phyloP scores from a whole-genome alignment of 768 basidiomycete genomes.

The Hydnum rufescens region DNA sequence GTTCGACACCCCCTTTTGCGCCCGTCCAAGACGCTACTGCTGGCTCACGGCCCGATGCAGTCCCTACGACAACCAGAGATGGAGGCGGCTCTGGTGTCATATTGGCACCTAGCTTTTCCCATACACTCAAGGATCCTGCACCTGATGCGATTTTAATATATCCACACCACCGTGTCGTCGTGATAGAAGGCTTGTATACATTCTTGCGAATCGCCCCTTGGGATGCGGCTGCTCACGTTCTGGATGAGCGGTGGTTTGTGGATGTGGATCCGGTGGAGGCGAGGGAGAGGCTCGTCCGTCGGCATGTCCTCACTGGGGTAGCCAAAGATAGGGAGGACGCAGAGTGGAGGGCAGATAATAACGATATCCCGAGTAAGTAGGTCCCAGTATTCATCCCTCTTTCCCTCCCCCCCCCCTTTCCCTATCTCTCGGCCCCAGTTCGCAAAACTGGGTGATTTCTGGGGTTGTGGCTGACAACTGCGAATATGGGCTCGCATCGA shows the following conservation, averaged over 20 bases:
- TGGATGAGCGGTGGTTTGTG: slow-evolving; percentile 70
- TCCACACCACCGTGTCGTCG: slow-evolving; percentile 50
- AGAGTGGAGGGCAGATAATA: slow-evolving; percentile 47
- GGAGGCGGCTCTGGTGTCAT: slow-evolving; percentile 6
- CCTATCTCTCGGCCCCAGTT: no score
- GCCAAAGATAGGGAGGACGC: slow-evolving; percentile 45
- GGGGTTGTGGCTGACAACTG: slow-evolving; percentile 4
- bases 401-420: slow-evolving; percentile 11
- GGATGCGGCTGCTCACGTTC: slow-evolving; percentile 36
- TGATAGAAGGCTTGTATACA: slow-evolving; percentile 83
- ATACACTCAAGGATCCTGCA: slow-evolving; percentile 70
- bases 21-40: not conserved
- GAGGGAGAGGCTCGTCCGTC: slow-evolving; percentile 35
- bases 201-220: slow-evolving; percentile 59
- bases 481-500: not conserved
- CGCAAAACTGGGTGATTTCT: not conserved
- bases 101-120: slow-evolving; percentile 69
- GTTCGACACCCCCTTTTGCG: not conserved
- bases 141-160: slow-evolving; percentile 36
- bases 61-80: not conserved
- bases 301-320: slow-evolving; percentile 67
- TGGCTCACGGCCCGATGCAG: not conserved
- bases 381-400: not conserved
- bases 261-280: slow-evolving; percentile 37
- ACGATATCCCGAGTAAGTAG: slow-evolving; percentile 49